A percentile compares a stretch with the other conserved stretches of the same genome.
These are phyloP conservation scores for Monarda citriodora DNA, from an alignment of 305 asterid genomes.

Conservation along the genomic window DNA sequence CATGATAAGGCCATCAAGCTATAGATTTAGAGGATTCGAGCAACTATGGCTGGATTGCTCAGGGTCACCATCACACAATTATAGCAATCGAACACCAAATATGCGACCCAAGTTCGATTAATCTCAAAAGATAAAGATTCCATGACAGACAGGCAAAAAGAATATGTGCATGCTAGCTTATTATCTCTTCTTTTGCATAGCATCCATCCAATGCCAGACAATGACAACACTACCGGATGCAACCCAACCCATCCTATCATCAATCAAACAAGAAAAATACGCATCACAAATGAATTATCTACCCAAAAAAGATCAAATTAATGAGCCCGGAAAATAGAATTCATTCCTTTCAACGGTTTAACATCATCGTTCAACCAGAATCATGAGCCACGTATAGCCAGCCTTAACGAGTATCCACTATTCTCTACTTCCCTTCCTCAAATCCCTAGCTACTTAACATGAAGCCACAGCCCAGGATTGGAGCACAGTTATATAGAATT, in stretches of 20 bases:
- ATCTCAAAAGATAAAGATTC: constrained; percentile 24
- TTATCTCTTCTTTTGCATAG: constrained; percentile 17
- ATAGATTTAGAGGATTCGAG: constrained; percentile 11
- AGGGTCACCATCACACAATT: constrained; percentile 13
- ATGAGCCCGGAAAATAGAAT: constrained; percentile 19
- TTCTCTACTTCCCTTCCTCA: constrained; percentile 14
- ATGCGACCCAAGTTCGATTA: constrained; percentile 15
- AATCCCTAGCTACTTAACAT: constrained; percentile 18
- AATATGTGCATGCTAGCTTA: constrained; percentile 15
- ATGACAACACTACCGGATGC: neutral
- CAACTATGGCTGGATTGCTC: constrained; percentile 7
- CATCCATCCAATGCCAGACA: neutral
- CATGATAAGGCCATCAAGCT: constrained; percentile 15
- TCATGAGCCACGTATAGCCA: constrained; percentile 14
- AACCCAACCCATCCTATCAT: constrained; percentile 8
- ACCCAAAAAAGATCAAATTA: constrained; percentile 2
- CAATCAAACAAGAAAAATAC: neutral
- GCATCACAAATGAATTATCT: neutral
- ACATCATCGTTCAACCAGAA: constrained; percentile 19
- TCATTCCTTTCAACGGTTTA: constrained; percentile 20
- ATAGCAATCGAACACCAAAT: constrained; percentile 21
- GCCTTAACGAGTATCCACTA: constrained; percentile 18
- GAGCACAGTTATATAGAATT: constrained; percentile 14
- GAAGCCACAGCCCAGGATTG: constrained; percentile 7
- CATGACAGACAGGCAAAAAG: constrained; percentile 10